These are phyloP conservation scores for Fennellomyces sp. DNA, from an alignment of 371 early-diverging fungal genomes.

Conservation along the genomic window DNA sequence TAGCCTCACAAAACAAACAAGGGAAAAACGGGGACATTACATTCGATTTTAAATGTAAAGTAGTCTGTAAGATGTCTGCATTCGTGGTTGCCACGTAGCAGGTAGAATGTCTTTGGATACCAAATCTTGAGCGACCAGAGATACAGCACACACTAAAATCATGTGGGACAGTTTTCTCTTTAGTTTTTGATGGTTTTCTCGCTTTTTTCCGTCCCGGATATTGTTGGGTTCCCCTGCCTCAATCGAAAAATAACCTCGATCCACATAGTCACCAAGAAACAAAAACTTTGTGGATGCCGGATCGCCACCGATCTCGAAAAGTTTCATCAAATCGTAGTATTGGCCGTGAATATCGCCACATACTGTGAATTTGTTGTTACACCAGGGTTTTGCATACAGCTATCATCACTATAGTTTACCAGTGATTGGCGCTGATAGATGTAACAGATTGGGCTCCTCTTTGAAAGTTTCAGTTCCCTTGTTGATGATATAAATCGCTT, in stretches of 20 bases:
- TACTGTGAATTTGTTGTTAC: constrained; percentile 51
- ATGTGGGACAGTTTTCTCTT: not conserved
- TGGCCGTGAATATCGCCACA: constrained; percentile 99
- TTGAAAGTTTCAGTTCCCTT: constrained; percentile 76
- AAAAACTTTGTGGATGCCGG: constrained; percentile 88
- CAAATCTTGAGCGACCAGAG: constrained; percentile 90
- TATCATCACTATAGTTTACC: no score
- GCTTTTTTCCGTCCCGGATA: not conserved
- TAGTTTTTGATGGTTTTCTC: not conserved
- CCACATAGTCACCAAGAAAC: constrained; percentile 98
- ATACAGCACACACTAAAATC: constrained; percentile 84
- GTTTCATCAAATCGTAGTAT: constrained; percentile 97
- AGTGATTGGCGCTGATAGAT: constrained; percentile 90
- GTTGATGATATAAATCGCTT: constrained; percentile 84
- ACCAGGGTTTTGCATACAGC: not conserved
- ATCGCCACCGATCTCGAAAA: constrained; percentile 97
- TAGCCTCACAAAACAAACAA: not conserved
- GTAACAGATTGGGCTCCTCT: constrained; percentile 84
- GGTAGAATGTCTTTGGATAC: constrained; percentile 88
- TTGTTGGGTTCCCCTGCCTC: constrained; percentile 7
- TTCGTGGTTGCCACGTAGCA: constrained; percentile 99
- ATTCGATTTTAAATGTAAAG: constrained; percentile 97
- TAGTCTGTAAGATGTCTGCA: constrained; percentile 97
- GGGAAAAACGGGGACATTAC: constrained; percentile 53
- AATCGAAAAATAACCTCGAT: constrained; percentile 85